Evolutionary conservation across 495 filamentous ascomycete genomes (phyloP).

Genomic region (Cairneyella variabilis): DNA sequence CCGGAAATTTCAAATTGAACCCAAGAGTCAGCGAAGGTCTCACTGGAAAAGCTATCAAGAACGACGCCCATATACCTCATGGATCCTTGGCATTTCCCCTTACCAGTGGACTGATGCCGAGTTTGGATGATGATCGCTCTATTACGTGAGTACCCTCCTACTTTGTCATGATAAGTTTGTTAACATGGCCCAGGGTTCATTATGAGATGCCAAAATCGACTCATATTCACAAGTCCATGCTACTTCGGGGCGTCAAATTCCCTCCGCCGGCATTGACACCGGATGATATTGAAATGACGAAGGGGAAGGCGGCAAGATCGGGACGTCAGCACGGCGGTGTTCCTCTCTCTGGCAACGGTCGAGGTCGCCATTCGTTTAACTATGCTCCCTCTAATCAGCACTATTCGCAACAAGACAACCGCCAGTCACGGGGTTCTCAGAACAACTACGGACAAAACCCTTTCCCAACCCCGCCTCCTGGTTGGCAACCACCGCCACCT

Average conservation of each 20-base stretch:
- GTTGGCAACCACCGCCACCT: conserved; percentile 41
- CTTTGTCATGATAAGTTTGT: conserved; percentile 17
- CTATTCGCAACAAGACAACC: conserved; percentile 3
- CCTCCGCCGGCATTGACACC: conserved; percentile 63
- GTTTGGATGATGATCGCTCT: conserved; percentile 77
- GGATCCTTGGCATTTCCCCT: conserved; percentile 64
- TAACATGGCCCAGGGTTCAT: conserved; percentile 58
- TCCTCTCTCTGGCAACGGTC: conserved; percentile 47
- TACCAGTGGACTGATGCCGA: conserved; percentile 60
- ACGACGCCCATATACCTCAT: conserved; percentile 74
- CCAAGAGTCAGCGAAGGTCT: conserved; percentile 71
- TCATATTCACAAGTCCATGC: conserved; percentile 86
- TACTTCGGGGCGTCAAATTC: conserved; percentile 79
- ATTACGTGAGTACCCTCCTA: conserved; percentile 58
- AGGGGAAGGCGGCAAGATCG: conserved; percentile 33
- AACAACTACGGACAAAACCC: conserved; percentile 32
- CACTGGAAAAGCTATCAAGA: conserved; percentile 75
- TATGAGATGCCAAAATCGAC: conserved; percentile 74
- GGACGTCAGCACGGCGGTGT: conserved; percentile 54
- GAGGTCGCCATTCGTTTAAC: conserved; percentile 48
- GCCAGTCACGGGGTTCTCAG: conserved; percentile 19
- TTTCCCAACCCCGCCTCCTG: conserved; percentile 30
- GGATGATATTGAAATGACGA: conserved; percentile 60
- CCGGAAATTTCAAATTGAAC: conserved; percentile 63
- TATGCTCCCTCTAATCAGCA: conserved; percentile 29